Base-by-base conservation (phyloP, 139 green algal species). In the Chlamydomonas applanata region DNA sequence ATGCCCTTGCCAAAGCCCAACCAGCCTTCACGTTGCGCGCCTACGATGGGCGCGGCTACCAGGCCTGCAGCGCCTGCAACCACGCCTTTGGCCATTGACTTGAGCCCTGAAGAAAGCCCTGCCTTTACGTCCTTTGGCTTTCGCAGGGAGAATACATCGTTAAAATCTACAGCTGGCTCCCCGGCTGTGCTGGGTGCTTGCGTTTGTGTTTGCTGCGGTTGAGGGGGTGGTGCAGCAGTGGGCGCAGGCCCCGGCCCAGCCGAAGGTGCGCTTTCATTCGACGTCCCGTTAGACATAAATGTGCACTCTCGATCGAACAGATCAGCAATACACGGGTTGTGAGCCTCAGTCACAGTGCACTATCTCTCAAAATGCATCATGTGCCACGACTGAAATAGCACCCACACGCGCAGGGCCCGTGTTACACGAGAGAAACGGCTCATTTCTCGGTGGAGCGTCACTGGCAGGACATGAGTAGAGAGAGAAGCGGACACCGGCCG, bases 1-100 rank as follows among this genome's bases (percentile, higher is more conserved):
- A 93, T 59, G 0, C 93, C 93, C 62, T 94, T 94, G 56, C 85
- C 85, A 77, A 94, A 94, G 0, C 93, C 93, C 2, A 69, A 71
- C 0, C 86, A 72, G 20, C 93, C 93, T 0, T 93, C 87, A 22
- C 88, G 75, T 29, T 84, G 72, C 0, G 90, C 91, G 17, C 90
- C 91, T 0, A 94, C 76, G 14, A 88, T 78, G 0, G 91, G 93
- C 0, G 89, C 93, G 14, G 88, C 94, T 7, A 97, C 72, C 9
- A 97, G 78, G n/a, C 83, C 84, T 0, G 75, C 86, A 11, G 77
- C 76, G 5, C 90, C 90, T 17, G 64, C 84, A 4, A 78, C 75
- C 0, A 94, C 69, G 29, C 72, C 82, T n/a, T 86, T 88, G 4
- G 52, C 74, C 0, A 88, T 79, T 17, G 46, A 76, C 45, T 88